These are phyloP conservation scores for Arabidopsis arenosa DNA, from an alignment of 345 rosid species.

Conservation along the genomic window DNA sequence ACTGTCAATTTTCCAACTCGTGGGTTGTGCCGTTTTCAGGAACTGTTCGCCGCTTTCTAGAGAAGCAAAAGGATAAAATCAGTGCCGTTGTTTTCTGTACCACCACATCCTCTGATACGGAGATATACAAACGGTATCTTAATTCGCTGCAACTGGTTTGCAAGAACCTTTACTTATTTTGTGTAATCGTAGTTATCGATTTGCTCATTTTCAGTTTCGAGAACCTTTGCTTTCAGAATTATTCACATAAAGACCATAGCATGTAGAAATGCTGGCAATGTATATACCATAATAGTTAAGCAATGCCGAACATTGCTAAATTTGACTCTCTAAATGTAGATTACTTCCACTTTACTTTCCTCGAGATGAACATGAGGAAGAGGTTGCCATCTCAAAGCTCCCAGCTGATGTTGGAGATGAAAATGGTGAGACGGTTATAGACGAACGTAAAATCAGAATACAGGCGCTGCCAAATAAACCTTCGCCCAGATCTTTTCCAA, in stretches of 20 bases:
- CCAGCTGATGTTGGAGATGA: conserved; percentile 99
- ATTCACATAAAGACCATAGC: conserved; percentile 3
- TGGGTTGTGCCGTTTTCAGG: conserved; percentile 56
- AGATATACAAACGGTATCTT: conserved; percentile 86
- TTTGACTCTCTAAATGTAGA: conserved; percentile 52
- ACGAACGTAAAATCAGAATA: conserved; percentile 97
- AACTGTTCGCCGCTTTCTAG: conserved; percentile 91
- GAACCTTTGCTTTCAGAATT: conserved; percentile 15
- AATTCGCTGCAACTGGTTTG: conserved; percentile 15
- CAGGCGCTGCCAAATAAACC: conserved; percentile 85
- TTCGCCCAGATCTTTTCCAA: conserved; percentile 57
- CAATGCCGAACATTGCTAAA: conserved; percentile 19
- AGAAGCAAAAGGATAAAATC: conserved; percentile 86
- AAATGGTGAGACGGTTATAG: conserved; percentile 92
- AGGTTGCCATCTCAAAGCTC: conserved; percentile 83
- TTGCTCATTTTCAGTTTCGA: conserved; percentile 14
- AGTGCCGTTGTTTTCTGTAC: conserved; percentile 94
- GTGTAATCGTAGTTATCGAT: neutral
- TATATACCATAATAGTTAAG: conserved; percentile 16
- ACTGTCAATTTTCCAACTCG: conserved; percentile 5
- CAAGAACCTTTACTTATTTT: conserved; percentile 8
- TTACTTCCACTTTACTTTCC: conserved; percentile 97
- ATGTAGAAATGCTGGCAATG: conserved; percentile 14
- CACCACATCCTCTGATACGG: conserved; percentile 79
- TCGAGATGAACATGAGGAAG: conserved; percentile 94